Base-by-base conservation (phyloP, 306 rosid genomes). In the Lablab purpureus region DNA sequence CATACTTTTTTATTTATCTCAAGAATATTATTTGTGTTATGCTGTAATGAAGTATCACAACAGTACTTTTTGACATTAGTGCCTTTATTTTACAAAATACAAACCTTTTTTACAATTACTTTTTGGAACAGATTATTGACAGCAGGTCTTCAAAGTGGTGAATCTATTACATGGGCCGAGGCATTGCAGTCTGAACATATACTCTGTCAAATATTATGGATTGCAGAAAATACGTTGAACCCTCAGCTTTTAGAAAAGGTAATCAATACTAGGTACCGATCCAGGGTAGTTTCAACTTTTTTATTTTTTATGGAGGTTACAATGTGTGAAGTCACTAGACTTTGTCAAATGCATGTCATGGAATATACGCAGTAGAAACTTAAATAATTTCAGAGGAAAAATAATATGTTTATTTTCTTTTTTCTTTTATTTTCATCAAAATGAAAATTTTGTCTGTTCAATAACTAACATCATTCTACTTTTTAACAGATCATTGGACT, bases 241-340 rank as follows among this genome's bases (percentile, higher is more conserved):
- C 83, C 67, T 72, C 95, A 85, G 77, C 99, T 95, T 83, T 83
- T 91, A 19, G 98, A 92, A 82, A 95, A 94, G 99, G 99, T 94
- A 75, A 15, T 47, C 36, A 45, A 78, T 28, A 74, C 23, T 55
- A 9, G 45, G 45, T 19, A 50, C 52, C 37, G 36, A 66, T 73
- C 22, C 62, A 21, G 36, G 40, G 2, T 46, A 12, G 21, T 78
- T 77, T 83, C 67, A 64, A 49, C 67, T 22, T 43, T 54, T 30
- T 59, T 14, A 56, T n/a, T 55, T 40, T 40, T 14, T 51, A 22
- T 66, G 10, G 64, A 52, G 64, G 70, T 56, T 67, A 34, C 45
- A 32, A 14, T 21, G 22, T 66, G 17, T 73, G 52, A 18, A 63
- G 73, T 71, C 74, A 63, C 49, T 36, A 25, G 62, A 68, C 77